These are phyloP conservation scores for Chaetomium fimeti DNA, from an alignment of 495 filamentous ascomycete genomes.

Conservation along the genomic window DNA sequence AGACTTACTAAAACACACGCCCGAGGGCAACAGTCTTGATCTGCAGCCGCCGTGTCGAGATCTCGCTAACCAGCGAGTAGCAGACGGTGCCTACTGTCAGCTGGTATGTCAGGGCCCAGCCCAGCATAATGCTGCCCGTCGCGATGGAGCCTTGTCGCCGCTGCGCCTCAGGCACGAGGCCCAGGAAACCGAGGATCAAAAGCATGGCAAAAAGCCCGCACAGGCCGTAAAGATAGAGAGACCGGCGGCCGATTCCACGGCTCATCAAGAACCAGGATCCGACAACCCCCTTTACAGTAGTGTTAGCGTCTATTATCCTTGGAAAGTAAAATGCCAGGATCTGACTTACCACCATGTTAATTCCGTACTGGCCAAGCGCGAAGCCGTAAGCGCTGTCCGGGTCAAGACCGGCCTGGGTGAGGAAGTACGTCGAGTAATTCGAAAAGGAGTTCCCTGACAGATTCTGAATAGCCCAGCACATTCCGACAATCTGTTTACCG, in stretches of 20 bases:
- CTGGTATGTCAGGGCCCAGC: constrained; percentile 74
- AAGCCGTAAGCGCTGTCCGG: constrained; percentile 62
- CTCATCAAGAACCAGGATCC: constrained; percentile 66
- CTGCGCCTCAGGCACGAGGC: constrained; percentile 57
- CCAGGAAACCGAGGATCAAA: constrained; percentile 71
- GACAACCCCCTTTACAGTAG: not conserved
- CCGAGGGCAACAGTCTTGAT: constrained; percentile 69
- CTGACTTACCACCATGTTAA: constrained; percentile 57
- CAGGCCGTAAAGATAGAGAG: constrained; percentile 68
- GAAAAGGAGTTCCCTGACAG: constrained; percentile 49
- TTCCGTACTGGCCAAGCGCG: constrained; percentile 70
- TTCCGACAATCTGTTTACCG: constrained; percentile 56
- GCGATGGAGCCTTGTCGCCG: constrained; percentile 59
- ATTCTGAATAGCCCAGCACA: constrained; percentile 76
- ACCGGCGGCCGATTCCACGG: constrained; percentile 64
- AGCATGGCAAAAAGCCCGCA: constrained; percentile 65
- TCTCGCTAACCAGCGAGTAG: constrained; percentile 73
- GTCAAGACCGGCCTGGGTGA: constrained; percentile 67
- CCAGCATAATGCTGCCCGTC: constrained; percentile 67
- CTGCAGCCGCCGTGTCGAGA: constrained; percentile 70
- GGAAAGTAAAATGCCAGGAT: not conserved
- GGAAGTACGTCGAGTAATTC: constrained; percentile 77
- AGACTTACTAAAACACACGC: constrained; percentile 61
- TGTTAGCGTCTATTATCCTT: not conserved
- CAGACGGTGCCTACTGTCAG: constrained; percentile 74